phyloP scores from a whole-genome alignment of 2,329 filamentous ascomycete species.

The Diaporthe vexans region DNA sequence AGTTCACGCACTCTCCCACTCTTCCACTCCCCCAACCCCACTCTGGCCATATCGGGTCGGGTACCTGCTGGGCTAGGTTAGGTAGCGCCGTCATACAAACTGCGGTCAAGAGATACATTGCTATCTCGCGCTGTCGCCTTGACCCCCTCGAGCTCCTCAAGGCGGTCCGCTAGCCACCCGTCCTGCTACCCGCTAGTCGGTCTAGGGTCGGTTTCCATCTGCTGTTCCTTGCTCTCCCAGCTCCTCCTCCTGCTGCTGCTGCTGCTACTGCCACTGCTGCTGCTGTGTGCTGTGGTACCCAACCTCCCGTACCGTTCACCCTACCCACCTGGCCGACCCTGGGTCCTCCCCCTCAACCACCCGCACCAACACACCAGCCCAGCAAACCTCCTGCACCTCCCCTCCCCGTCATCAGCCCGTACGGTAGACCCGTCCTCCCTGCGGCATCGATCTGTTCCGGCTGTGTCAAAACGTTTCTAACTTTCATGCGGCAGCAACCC shows the following conservation, averaged over 20 bases:
- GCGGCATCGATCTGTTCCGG: constrained; percentile 55
- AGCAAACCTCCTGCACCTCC: constrained; percentile 21
- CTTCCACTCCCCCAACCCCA: constrained; percentile 14
- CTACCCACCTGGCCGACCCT: neutral
- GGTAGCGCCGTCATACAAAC: constrained; percentile 17
- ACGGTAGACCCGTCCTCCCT: constrained; percentile 47
- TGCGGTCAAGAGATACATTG: constrained; percentile 16
- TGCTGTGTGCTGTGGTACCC: neutral
- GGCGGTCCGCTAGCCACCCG: constrained; percentile 21
- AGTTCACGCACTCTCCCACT: constrained; percentile 2
- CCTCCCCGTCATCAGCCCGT: constrained; percentile 4
- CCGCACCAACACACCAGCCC: constrained; percentile 8
- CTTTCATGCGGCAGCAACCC: constrained; percentile 52
- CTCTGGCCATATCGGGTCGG: constrained; percentile 13
- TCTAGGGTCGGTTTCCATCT: constrained; percentile 13
- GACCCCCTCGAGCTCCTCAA: constrained; percentile 19
- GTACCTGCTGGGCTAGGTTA: constrained; percentile 15
- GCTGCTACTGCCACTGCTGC: neutral
- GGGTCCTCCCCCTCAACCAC: neutral
- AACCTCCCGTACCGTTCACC: neutral
- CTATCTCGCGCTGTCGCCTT: constrained; percentile 19
- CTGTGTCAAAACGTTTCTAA: constrained; percentile 57
- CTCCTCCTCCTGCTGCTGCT: neutral
- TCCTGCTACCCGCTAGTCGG: constrained; percentile 29
- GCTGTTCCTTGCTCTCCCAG: neutral